Conservation (phyloP, 768 basidiomycete genomes). For the Mycena rosella region DNA sequence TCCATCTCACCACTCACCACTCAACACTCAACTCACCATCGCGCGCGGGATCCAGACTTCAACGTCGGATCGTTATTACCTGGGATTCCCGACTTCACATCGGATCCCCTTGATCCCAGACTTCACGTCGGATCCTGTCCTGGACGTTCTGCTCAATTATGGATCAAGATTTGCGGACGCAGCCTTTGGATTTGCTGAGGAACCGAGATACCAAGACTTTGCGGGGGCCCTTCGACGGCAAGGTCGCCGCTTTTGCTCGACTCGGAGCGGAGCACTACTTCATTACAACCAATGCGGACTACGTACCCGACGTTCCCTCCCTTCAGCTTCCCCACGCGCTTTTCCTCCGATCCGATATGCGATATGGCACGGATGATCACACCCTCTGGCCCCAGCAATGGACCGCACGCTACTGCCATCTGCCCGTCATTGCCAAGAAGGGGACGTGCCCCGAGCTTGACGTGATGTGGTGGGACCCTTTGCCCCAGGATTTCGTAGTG, state of each 20-base stretch:
- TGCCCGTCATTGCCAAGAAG: neutral
- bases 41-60: neutral
- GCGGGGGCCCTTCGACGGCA: constrained; percentile 2
- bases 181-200: neutral
- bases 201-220: neutral
- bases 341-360: neutral
- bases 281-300: constrained; percentile 5
- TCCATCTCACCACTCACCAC: too few relatives aligned
- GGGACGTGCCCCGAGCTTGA: neutral
- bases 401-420: neutral
- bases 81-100: neutral
- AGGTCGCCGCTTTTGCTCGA: neutral
- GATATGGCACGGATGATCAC: constrained; percentile 3
- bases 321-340: neutral
- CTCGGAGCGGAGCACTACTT: neutral
- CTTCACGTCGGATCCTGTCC: constrained; percentile 11
- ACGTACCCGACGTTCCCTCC: neutral
- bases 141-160: too few relatives aligned
- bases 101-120: neutral
- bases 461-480: neutral
- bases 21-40: too few relatives aligned
- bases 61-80: neutral
- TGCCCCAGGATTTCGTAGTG: neutral
- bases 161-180: neutral
- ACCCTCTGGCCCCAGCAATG: constrained; percentile 6